These are phyloP conservation scores for Pseudogymnoascus sp. DNA, from an alignment of 2,329 filamentous ascomycete genomes.

Conservation along the genomic window DNA sequence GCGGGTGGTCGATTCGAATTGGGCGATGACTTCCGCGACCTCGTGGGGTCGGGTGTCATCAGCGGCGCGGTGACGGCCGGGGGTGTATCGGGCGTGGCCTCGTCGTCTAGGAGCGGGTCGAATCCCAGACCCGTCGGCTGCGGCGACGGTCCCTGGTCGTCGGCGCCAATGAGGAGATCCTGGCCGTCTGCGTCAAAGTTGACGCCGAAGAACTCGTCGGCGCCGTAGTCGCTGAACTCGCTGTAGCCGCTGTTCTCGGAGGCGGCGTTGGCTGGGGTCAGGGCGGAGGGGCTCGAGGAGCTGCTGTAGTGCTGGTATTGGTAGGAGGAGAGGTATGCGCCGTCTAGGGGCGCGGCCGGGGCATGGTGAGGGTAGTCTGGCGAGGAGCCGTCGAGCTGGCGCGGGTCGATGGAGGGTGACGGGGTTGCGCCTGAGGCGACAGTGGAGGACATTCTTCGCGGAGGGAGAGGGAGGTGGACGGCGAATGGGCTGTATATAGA, in stretches of 20 bases:
- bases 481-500: not conserved
- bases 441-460: not conserved
- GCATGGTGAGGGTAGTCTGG: not conserved
- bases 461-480: not conserved
- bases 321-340: conserved; percentile 12
- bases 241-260: conserved; percentile 14
- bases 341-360: not conserved
- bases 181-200: conserved; percentile 26
- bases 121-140: not conserved
- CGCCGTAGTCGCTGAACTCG: conserved; percentile 21
- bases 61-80: not conserved
- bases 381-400: not conserved
- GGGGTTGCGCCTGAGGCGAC: not conserved
- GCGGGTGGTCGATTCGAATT: not conserved
- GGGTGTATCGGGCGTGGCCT: not conserved
- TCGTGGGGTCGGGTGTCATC: not conserved
- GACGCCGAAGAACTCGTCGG: conserved; percentile 29
- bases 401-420: not conserved
- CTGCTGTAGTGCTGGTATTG: not conserved
- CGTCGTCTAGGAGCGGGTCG: not conserved
- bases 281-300: not conserved
- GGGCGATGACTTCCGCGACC: not conserved
- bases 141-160: not conserved
- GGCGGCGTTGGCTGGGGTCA: not conserved
- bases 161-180: conserved; percentile 14